These are phyloP conservation scores for Lipomyces mesembrius DNA, from an alignment of 805 yeast genomes.

Conservation along the genomic window DNA sequence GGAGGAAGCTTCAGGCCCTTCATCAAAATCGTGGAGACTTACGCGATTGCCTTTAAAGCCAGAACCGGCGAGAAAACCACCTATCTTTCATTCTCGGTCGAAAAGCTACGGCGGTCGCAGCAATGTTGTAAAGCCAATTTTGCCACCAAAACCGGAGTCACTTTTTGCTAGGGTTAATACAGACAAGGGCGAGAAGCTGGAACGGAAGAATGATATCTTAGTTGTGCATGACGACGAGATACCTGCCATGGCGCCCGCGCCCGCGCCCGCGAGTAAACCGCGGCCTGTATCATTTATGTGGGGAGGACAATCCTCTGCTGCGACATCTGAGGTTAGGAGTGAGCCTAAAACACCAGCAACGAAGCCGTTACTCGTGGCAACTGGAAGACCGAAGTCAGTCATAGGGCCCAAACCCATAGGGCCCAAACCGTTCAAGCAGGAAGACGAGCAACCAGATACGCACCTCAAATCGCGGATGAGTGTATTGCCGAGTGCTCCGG, in stretches of 20 bases:
- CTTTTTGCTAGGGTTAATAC: not conserved
- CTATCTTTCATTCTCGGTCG: constrained; percentile 10
- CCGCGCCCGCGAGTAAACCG: not conserved
- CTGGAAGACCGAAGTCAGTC: not conserved
- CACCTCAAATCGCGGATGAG: not conserved
- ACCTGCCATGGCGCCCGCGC: not conserved
- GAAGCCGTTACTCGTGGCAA: not conserved
- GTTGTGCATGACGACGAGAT: not conserved
- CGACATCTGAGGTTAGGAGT: not conserved
- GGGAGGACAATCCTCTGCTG: not conserved
- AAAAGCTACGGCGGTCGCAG: constrained; percentile 5
- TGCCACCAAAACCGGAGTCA: constrained; percentile 7
- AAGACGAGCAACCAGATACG: not conserved
- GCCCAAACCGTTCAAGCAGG: not conserved
- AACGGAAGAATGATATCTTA: too few species aligned
- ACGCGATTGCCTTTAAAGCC: not conserved
- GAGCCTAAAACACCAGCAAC: not conserved
- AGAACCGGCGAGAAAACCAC: not conserved
- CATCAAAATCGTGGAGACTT: not conserved
- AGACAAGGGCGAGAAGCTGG: not conserved
- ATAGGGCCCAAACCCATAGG: not conserved
- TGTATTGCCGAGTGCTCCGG: not conserved
- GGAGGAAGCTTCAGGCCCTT: not conserved
- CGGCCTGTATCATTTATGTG: not conserved
- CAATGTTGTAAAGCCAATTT: not conserved